phyloP scores from a whole-genome alignment of 768 basidiomycete genomes.

The Pleurotus djamor region DNA sequence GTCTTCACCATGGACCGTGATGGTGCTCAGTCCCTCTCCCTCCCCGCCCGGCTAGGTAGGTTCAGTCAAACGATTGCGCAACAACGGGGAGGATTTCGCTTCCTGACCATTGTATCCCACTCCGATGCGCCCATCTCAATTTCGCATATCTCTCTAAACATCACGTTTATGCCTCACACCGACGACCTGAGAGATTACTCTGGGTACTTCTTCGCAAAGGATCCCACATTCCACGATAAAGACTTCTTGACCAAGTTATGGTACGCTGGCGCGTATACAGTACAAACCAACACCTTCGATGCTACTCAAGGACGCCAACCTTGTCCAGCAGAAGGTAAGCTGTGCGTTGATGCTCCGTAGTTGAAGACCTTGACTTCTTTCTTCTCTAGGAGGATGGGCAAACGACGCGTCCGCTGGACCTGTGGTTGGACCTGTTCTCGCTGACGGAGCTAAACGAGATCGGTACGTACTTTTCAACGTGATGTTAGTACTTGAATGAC shows the following conservation, averaged over 20 bases:
- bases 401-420: slow-evolving; percentile 48
- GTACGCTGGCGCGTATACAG: slow-evolving; percentile 56
- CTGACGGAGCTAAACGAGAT: slow-evolving; percentile 54
- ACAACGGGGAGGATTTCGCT: slow-evolving; percentile 47
- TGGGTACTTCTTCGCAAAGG: slow-evolving; percentile 44
- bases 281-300: slow-evolving; percentile 47
- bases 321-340: slow-evolving; percentile 16
- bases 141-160: slow-evolving; percentile 38
- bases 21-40: slow-evolving; percentile 28
- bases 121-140: slow-evolving; percentile 32
- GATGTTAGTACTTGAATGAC: not conserved
- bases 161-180: slow-evolving; percentile 48
- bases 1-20: slow-evolving; percentile 24
- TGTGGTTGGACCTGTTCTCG: slow-evolving; percentile 46
- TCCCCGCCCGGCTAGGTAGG: slow-evolving; percentile 20
- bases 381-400: slow-evolving; percentile 32
- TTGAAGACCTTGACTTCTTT: not conserved
- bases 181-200: slow-evolving; percentile 41
- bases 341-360: not conserved
- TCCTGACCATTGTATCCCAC: slow-evolving; percentile 41
- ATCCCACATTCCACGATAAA: slow-evolving; percentile 38
- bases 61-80: slow-evolving; percentile 32
- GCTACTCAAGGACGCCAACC: slow-evolving; percentile 29
- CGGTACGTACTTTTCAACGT: slow-evolving; percentile 22
- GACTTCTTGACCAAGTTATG: slow-evolving; percentile 48